Evolutionary conservation across 2,329 filamentous ascomycete species (phyloP).

Genomic region (Teratosphaeria epicoccoides): DNA sequence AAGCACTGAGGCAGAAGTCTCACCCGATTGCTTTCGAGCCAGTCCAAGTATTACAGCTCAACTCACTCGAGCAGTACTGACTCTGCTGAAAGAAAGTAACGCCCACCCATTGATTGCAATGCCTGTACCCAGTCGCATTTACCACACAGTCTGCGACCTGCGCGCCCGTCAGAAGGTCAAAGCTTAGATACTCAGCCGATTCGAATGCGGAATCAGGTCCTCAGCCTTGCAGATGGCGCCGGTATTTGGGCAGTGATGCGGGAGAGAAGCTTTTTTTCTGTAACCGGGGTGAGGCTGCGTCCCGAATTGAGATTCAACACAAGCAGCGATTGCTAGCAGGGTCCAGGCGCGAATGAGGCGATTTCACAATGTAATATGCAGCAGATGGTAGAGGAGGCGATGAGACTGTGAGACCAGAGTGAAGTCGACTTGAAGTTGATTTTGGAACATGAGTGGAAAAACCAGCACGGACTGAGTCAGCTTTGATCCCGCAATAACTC

Average conservation of each 20-base stretch:
- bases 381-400: too few relatives aligned
- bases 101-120: slow-evolving; percentile 14
- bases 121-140: not conserved
- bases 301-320: too few relatives aligned
- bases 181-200: not conserved
- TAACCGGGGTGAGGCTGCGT: not conserved
- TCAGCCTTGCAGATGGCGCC: not conserved
- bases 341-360: too few relatives aligned
- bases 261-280: not conserved
- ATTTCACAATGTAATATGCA: too few relatives aligned
- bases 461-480: not conserved
- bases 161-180: not conserved
- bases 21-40: not conserved
- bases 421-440: too few relatives aligned
- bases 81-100: slow-evolving; percentile 10
- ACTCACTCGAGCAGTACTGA: slow-evolving; percentile 9
- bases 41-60: not conserved
- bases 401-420: too few relatives aligned
- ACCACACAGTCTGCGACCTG: slow-evolving; percentile 8
- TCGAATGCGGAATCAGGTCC: not conserved
- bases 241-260: not conserved
- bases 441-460: too few relatives aligned
- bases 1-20: too few relatives aligned
- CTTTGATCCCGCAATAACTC: not conserved
- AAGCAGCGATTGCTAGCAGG: too few relatives aligned